phyloP scores from a whole-genome alignment of 140 eudicot genomes.

The Ambrosia hybrid region DNA sequence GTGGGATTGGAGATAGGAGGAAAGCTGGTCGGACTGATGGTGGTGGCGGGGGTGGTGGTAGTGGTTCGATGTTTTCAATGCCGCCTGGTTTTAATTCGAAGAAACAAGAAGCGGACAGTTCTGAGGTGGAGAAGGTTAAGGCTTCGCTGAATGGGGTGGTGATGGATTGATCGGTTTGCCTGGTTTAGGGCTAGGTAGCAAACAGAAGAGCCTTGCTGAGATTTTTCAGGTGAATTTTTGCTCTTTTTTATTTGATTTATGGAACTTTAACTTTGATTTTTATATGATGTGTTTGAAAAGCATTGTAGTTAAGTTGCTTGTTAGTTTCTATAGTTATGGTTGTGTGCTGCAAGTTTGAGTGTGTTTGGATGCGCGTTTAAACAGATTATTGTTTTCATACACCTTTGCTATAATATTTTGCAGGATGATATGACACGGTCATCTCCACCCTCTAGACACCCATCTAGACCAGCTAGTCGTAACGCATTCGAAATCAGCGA shows the following conservation, averaged over 20 bases:
- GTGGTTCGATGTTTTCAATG: slow-evolving; percentile 59
- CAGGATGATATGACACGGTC: slow-evolving; percentile 85
- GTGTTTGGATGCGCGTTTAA: not conserved
- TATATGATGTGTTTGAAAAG: not conserved
- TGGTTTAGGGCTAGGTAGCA: slow-evolving; percentile 84
- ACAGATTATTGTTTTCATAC: not conserved
- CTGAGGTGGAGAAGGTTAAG: slow-evolving; percentile 54
- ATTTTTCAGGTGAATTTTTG: slow-evolving; percentile 73
- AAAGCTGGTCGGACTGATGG: slow-evolving; percentile 59
- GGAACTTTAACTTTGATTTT: not conserved
- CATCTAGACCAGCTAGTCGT: slow-evolving; percentile 90
- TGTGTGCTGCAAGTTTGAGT: no score
- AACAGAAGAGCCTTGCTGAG: slow-evolving; percentile 94
- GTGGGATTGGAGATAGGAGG: slow-evolving; percentile 95
- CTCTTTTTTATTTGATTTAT: not conserved
- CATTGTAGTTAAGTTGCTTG: not conserved
- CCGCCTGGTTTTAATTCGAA: slow-evolving; percentile 91
- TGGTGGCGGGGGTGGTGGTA: slow-evolving; percentile 39
- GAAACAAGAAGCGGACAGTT: slow-evolving; percentile 69
- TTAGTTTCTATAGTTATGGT: not conserved
- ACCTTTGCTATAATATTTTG: not conserved
- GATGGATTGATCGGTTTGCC: slow-evolving; percentile 93
- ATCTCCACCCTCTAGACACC: slow-evolving; percentile 67
- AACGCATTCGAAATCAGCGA: slow-evolving; percentile 64
- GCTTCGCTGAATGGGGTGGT: slow-evolving; percentile 90